A percentile compares a stretch with the other conserved stretches of the same genome.
These are phyloP conservation scores for Raddia guianensis DNA, from an alignment of 176 grass and related monocot species.

Conservation along the genomic window DNA sequence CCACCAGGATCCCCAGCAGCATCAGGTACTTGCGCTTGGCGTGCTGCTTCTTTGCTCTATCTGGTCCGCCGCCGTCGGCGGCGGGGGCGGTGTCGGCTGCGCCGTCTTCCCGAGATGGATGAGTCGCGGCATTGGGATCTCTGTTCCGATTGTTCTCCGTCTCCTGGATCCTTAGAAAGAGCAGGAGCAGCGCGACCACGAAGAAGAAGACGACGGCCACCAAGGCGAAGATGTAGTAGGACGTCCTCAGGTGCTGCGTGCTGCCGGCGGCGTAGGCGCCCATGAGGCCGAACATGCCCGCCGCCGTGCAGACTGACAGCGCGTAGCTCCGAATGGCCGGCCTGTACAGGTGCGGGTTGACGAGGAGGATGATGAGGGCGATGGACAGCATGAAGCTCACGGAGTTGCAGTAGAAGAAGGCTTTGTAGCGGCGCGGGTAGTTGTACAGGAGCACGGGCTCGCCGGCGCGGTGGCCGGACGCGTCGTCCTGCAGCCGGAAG, in stretches of 20 bases:
- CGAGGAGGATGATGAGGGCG: slow-evolving; percentile 39
- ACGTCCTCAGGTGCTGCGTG: background rate
- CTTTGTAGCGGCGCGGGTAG: slow-evolving; percentile 24
- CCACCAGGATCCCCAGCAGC: slow-evolving; percentile 21
- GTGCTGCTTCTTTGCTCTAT: background rate
- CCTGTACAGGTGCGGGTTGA: slow-evolving; percentile 17
- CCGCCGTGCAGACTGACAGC: background rate
- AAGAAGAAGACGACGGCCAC: background rate
- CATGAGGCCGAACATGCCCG: background rate
- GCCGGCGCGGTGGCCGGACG: background rate
- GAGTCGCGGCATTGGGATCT: no score
- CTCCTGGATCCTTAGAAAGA: background rate
- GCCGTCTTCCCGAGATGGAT: background rate
- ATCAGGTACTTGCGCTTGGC: slow-evolving; percentile 30
- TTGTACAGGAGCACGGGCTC: slow-evolving; percentile 10
- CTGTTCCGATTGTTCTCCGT: no score
- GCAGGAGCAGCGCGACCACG: background rate
- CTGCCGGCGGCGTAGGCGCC: slow-evolving; percentile 24
- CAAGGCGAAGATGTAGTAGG: background rate
- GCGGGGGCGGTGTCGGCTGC: no score
- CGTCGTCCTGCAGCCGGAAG: slow-evolving; percentile 6
- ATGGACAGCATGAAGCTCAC: slow-evolving; percentile 38
- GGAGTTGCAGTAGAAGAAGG: slow-evolving; percentile 53
- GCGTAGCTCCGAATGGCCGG: slow-evolving; percentile 13
- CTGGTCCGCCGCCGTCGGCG: no score